Percentiles rank a stretch among this genome's conserved stretches.
Evolutionary conservation across 148 eudicot species (phyloP).

Genomic region (Vaccinium corymbosum): DNA sequence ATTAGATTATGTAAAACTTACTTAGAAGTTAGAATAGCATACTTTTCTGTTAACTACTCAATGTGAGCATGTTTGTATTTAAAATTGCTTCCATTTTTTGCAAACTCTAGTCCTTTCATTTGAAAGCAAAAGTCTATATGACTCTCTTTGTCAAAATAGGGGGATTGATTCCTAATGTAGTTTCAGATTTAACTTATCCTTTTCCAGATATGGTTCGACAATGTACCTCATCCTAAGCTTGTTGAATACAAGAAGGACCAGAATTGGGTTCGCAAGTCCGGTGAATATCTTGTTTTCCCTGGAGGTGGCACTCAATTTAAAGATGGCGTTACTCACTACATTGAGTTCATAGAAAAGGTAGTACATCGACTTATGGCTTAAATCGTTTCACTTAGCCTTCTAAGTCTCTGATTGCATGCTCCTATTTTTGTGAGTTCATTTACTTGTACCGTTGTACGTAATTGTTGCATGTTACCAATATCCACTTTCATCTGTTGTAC

Average conservation of each 20-base stretch:
- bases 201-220: conserved; percentile 81
- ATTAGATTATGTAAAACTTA: not conserved
- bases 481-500: not conserved
- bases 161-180: not conserved
- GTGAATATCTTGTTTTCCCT: conserved; percentile 80
- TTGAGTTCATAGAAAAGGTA: conserved; percentile 76
- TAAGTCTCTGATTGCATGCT: not conserved
- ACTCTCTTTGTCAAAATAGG: not conserved
- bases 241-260: conserved; percentile 99
- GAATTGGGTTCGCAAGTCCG: conserved; percentile 78
- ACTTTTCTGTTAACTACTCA: not conserved
- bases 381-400: conserved; percentile 11
- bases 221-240: conserved; percentile 97
- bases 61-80: not conserved
- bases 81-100: not conserved
- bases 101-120: not conserved
- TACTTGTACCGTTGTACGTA: not conserved
- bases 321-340: conserved; percentile 75
- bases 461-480: not conserved
- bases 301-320: conserved; percentile 99
- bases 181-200: not conserved
- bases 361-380: not conserved
- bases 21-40: not conserved
- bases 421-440: not conserved
- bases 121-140: not conserved